Evolutionary conservation across 2,329 filamentous ascomycete genomes (phyloP), one percentile per base, ranked within the genome.

Genomic region (Corynespora cassiicola): DNA sequence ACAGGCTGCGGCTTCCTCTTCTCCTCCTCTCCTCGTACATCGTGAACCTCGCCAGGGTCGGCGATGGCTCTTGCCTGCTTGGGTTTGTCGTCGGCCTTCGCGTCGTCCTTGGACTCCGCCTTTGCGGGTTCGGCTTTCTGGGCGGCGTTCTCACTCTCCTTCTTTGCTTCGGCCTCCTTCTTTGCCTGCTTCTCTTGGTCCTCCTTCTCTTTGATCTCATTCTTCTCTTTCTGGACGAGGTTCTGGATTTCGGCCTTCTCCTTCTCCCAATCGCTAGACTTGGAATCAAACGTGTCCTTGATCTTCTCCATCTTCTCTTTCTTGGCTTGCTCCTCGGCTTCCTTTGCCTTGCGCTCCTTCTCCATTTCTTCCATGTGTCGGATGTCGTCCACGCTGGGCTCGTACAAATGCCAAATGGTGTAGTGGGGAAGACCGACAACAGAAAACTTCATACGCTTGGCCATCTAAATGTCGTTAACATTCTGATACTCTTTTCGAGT

Each of bases 291-390:
- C 31, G 87, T 78, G 37, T 89, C 84, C 57, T 92, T 87, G 45
- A 94, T 83, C 71, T 89, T 89, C 63, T 89, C 85, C 53, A 85
- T 76, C 39, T 84, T 82, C 45, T 90, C 86, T 16, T 81, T 80
- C 61, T 86, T 85, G 45, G 86, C 83, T 53, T 82, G 80, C 62
- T 95, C 89, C 66, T 94, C 90, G 19, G 83, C 80, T 67, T 96
- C 92, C 31, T 85, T 86, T 17, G 82, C 84, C 49, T 88, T 79
- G 38, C 87, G 84, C 65, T 97, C 91, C 50, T 85, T 78, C 64
- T 97, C 92, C 92, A 97, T 96, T 71, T 96, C 90, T 81, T 91
- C 92, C 94, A 99, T 99, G 63, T 97, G 94, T 43, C 88, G 85
- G 48, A 97, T 88, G 61, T 99, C 94, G 61, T 99, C 94, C 11